Evolutionary conservation across 371 early-diverging fungal species (phyloP).

Genomic region (Synchytrium microbalum): DNA sequence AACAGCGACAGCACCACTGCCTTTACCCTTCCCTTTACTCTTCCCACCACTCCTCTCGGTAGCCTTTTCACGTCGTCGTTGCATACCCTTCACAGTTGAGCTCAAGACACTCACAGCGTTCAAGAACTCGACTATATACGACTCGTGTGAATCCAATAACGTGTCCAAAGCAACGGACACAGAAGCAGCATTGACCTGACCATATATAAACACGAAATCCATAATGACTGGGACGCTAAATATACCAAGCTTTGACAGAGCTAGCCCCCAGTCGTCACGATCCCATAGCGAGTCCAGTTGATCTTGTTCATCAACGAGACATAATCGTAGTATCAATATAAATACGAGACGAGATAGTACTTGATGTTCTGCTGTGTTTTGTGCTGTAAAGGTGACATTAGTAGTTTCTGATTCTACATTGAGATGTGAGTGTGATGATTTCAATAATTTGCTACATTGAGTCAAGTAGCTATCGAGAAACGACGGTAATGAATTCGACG

Average conservation of each 20-base stretch:
- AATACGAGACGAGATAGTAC: neutral
- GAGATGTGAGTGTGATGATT: too few relatives aligned
- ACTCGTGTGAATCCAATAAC: slow-evolving; percentile 6
- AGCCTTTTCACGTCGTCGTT: slow-evolving; percentile 18
- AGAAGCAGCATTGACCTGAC: slow-evolving; percentile 6
- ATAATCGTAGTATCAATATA: neutral
- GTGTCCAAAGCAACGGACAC: slow-evolving; percentile 5
- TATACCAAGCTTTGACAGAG: slow-evolving; percentile 6
- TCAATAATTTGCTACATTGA: neutral
- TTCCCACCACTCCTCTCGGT: slow-evolving; percentile 12
- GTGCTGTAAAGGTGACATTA: neutral
- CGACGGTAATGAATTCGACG: neutral
- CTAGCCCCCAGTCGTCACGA: slow-evolving; percentile 9
- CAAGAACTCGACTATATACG: slow-evolving; percentile 8
- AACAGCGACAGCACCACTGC: neutral
- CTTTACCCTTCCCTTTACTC: slow-evolving; percentile 23
- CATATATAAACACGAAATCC: slow-evolving; percentile 13
- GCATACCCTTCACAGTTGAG: slow-evolving; percentile 11
- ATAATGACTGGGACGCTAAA: slow-evolving; percentile 13
- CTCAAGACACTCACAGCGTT: slow-evolving; percentile 8
- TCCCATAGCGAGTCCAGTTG: neutral
- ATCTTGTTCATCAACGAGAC: neutral
- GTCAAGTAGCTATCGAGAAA: neutral
- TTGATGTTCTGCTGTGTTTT: neutral
- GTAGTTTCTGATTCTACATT: too few relatives aligned